A percentile compares a stretch with the other conserved stretches of the same genome.
These are phyloP conservation scores for Nigrograna mackinnonii DNA, from an alignment of 2,329 filamentous ascomycete species.

Conservation along the genomic window DNA sequence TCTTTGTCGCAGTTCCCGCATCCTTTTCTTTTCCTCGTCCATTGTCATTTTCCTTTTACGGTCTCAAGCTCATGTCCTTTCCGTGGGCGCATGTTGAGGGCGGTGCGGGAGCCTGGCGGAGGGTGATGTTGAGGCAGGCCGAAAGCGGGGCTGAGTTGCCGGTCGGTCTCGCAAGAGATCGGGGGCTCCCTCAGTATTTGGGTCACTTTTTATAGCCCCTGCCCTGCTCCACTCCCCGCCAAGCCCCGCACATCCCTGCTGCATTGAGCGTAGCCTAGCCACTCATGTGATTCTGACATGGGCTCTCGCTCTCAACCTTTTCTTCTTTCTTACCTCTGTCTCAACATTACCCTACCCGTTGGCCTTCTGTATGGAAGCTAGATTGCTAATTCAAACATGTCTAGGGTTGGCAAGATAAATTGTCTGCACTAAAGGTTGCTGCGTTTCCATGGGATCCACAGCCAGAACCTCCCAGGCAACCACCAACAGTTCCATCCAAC, in stretches of 20 bases:
- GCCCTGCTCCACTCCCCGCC: constrained; percentile 39
- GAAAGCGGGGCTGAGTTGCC: constrained; percentile 49
- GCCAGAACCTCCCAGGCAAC: constrained; percentile 55
- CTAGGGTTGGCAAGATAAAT: constrained; percentile 92
- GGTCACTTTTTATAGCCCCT: constrained; percentile 52
- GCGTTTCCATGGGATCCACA: constrained; percentile 93
- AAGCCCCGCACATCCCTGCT: constrained; percentile 36
- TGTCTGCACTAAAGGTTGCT: constrained; percentile 82
- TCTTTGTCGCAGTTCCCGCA: constrained; percentile 11
- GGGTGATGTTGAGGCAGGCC: constrained; percentile 36
- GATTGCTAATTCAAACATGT: not conserved
- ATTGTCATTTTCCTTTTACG: not conserved
- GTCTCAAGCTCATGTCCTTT: constrained; percentile 2
- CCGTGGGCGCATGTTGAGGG: constrained; percentile 2
- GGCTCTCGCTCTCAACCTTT: constrained; percentile 4
- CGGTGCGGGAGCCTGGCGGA: constrained; percentile 24
- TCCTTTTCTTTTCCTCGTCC: constrained; percentile 12
- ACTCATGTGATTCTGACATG: constrained; percentile 35
- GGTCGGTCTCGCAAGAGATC: constrained; percentile 36
- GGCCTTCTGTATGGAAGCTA: no score
- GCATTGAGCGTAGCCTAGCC: constrained; percentile 33
- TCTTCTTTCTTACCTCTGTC: constrained; percentile 4
- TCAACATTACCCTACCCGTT: constrained; percentile 1
- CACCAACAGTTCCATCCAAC: constrained; percentile 47
- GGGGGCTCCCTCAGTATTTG: constrained; percentile 49